Evolutionary conservation across 2,329 filamentous ascomycete species (phyloP).

Genomic region (Talaromyces funiculosus): DNA sequence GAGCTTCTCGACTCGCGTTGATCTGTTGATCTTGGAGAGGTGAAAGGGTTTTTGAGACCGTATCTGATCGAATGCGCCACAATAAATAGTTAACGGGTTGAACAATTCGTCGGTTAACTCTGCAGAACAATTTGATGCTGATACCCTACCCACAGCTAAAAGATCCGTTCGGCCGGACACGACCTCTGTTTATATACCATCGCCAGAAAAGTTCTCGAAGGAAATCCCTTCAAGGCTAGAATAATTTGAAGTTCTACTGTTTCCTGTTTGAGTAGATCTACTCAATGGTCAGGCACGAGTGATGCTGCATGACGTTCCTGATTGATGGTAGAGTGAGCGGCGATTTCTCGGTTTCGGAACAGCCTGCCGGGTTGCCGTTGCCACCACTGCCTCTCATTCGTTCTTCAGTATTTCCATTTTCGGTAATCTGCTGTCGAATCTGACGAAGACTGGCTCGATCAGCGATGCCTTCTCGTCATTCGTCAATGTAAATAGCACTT

Average conservation of each 20-base stretch:
- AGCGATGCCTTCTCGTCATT: no score
- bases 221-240: no score
- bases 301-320: neutral
- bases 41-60: neutral
- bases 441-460: neutral
- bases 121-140: no score
- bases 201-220: no score
- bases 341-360: neutral
- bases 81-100: neutral
- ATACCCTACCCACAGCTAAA: neutral
- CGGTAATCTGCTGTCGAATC: neutral
- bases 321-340: neutral
- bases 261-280: neutral
- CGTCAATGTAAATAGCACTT: neutral
- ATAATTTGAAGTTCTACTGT: no score
- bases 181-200: neutral
- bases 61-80: neutral
- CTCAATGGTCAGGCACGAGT: neutral
- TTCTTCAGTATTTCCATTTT: conserved; percentile 2
- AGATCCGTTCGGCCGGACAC: neutral
- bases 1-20: neutral
- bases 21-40: neutral
- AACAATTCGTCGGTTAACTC: neutral
- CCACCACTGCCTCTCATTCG: neutral
- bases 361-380: neutral